These are phyloP conservation scores for Termitomyces sp. DNA, from an alignment of 768 basidiomycete species.

Conservation along the genomic window DNA sequence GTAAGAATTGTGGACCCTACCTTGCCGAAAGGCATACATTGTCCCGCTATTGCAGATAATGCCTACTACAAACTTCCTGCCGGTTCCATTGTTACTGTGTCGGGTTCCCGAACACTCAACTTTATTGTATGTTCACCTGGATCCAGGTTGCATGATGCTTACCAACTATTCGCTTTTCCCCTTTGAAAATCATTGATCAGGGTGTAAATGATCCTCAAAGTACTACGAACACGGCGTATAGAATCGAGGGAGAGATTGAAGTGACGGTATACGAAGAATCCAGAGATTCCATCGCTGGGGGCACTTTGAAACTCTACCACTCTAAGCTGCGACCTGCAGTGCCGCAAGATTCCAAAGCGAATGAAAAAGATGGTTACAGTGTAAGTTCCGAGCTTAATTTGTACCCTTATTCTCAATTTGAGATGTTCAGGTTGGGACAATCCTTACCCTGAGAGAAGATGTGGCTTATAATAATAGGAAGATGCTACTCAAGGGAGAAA, in stretches of 20 bases:
- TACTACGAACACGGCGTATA: background rate
- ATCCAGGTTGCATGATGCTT: background rate
- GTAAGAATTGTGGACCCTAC: background rate
- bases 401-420: background rate
- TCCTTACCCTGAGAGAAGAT: background rate
- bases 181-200: background rate
- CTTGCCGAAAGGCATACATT: background rate
- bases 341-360: accelerated
- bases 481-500: background rate
- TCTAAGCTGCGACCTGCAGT: background rate
- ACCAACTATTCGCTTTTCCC: background rate
- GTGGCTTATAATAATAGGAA: background rate
- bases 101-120: background rate
- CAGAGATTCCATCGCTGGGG: background rate
- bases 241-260: background rate
- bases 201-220: background rate
- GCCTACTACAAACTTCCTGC: background rate
- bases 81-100: background rate
- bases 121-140: background rate
- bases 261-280: background rate
- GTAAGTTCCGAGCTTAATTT: background rate
- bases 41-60: background rate
- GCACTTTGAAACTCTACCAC: background rate
- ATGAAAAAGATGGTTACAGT: too few relatives aligned
- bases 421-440: background rate